A percentile compares a stretch with the other conserved stretches of the same genome.
Evolutionary conservation across 176 grass and related monocot species (phyloP).

Genomic region (Carex cristatella): DNA sequence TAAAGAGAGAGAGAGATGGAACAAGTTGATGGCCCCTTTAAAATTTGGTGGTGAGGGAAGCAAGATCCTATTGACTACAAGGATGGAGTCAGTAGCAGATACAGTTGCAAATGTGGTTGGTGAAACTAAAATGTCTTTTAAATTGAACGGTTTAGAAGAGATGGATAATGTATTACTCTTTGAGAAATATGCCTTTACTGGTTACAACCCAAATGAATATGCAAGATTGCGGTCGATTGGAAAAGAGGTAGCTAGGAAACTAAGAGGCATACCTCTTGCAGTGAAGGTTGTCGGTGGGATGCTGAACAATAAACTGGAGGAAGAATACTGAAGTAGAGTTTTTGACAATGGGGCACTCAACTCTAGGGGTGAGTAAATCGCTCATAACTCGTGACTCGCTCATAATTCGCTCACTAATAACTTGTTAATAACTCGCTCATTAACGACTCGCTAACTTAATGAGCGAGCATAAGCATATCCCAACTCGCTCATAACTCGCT

Average conservation of each 20-base stretch:
- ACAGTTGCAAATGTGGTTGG: not conserved
- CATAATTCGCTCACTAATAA: too few species aligned
- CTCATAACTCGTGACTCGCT: too few species aligned
- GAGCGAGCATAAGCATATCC: too few species aligned
- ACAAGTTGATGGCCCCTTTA: not conserved
- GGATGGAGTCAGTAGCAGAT: conserved; percentile 19
- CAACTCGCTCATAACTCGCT: too few species aligned
- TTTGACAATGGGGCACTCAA: not conserved
- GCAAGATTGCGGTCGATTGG: conserved; percentile 1
- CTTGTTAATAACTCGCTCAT: too few species aligned
- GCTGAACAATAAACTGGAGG: not conserved
- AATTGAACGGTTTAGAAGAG: conserved; percentile 21
- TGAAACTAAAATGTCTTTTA: not conserved
- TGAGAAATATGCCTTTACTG: conserved; percentile 22
- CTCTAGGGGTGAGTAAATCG: too few species aligned
- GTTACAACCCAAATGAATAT: not conserved
- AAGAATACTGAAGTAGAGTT: not conserved
- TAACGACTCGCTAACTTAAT: too few species aligned
- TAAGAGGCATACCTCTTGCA: conserved; percentile 22
- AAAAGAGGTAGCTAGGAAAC: too few species aligned
- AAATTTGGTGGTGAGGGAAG: conserved; percentile 2
- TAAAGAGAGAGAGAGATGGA: not conserved
- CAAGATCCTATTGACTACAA: conserved; percentile 25
- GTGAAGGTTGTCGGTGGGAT: conserved; percentile 16
- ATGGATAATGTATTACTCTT: not conserved